Conservation (phyloP, 2,329 filamentous ascomycete genomes). For the Coniochaeta sp. region DNA sequence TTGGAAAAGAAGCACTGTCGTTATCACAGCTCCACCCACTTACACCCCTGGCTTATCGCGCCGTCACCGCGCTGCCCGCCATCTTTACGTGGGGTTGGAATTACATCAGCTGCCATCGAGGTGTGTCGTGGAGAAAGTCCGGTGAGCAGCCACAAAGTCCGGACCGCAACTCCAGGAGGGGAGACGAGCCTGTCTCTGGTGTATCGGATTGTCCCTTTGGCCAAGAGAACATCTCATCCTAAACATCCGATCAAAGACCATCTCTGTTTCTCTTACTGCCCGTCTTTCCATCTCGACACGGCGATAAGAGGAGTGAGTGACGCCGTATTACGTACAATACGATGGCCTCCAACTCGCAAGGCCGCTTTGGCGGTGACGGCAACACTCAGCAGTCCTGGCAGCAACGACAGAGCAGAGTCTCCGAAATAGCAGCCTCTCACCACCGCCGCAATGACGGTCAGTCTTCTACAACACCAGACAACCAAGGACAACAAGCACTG, state of each 20-base stretch:
- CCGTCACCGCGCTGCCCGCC: neutral
- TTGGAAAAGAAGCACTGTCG: too few relatives aligned
- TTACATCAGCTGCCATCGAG: conserved; percentile 1
- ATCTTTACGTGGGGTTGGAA: neutral
- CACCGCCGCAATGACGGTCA: conserved; percentile 25
- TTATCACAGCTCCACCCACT: neutral
- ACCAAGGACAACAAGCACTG: conserved; percentile 10
- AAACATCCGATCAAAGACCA: neutral
- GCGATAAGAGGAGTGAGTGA: neutral
- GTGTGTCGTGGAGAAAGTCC: neutral
- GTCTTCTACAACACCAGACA: conserved; percentile 9
- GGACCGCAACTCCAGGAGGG: neutral
- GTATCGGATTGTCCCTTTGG: neutral
- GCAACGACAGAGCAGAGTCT: conserved; percentile 10
- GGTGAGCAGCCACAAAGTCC: neutral
- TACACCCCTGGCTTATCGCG: neutral
- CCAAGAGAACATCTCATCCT: neutral
- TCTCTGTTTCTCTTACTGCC: neutral
- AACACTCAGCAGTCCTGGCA: conserved; percentile 9
- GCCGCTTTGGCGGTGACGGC: conserved; percentile 10
- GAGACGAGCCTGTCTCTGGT: neutral
- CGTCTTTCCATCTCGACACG: neutral
- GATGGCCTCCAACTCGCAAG: conserved; percentile 11
- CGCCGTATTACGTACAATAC: neutral
- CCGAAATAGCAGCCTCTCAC: conserved; percentile 14